A percentile compares a stretch with the other conserved stretches of the same genome.
Conservation (phyloP, 2,329 filamentous ascomycete species). For the Ceratocystis lukuohia region DNA sequence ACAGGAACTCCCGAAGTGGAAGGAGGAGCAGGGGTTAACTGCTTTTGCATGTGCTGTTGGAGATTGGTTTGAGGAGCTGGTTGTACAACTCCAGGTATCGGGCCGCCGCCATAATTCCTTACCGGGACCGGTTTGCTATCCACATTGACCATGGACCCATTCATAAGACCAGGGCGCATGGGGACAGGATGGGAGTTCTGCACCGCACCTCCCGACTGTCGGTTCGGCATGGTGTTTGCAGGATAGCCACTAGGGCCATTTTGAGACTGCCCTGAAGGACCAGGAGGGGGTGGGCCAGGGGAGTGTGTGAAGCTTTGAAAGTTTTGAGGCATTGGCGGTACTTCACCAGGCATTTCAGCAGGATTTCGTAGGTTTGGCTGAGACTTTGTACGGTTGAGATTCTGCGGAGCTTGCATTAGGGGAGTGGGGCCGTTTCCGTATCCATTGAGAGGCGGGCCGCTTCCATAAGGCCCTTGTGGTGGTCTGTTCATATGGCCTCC, state of each 20-base stretch:
- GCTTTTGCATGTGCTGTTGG: conserved; percentile 25
- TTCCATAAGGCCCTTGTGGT: conserved; percentile 1
- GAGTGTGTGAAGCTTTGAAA: conserved; percentile 14
- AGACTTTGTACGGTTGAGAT: conserved; percentile 49
- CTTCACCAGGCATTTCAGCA: conserved; percentile 59
- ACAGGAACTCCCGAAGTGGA: conserved; percentile 18
- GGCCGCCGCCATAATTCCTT: conserved; percentile 35
- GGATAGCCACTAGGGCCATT: conserved; percentile 6
- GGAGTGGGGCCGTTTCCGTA: conserved; percentile 13
- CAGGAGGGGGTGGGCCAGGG: conserved; percentile 9
- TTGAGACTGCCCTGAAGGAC: background rate
- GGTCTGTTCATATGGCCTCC: conserved; percentile 19
- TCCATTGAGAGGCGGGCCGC: background rate
- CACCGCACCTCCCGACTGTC: conserved; percentile 12
- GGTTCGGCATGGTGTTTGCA: conserved; percentile 8
- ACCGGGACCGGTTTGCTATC: conserved; percentile 45
- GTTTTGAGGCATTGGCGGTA: conserved; percentile 36
- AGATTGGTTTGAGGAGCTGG: conserved; percentile 23
- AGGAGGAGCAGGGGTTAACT: conserved; percentile 24
- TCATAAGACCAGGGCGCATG: conserved; percentile 48
- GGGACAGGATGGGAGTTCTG: conserved; percentile 43
- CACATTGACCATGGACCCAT: conserved; percentile 42
- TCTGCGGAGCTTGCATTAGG: conserved; percentile 28
- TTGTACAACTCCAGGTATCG: conserved; percentile 29
- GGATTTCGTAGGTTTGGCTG: conserved; percentile 54